Evolutionary conservation across 2,329 filamentous ascomycete genomes (phyloP).

Genomic region (Hirsutella rhossiliensis): DNA sequence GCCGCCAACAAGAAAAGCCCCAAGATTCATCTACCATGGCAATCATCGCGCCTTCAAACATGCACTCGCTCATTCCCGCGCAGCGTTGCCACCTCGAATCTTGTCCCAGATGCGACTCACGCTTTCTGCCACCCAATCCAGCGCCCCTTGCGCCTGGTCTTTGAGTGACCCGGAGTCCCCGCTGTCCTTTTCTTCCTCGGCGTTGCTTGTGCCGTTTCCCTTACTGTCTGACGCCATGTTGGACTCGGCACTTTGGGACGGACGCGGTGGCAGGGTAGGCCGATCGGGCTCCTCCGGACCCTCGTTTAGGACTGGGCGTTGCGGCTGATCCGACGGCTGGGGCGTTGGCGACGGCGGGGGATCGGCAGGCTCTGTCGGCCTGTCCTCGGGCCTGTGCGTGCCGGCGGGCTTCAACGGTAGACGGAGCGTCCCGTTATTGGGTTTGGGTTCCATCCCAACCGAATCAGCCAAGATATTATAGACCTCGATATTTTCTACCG

Average conservation of each 20-base stretch:
- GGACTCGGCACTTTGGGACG: background rate
- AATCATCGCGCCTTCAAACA: background rate
- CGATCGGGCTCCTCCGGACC: background rate
- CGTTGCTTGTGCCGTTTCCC: slow-evolving; percentile 5
- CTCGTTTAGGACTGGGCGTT: slow-evolving; percentile 2
- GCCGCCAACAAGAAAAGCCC: no score
- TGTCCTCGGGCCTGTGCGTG: slow-evolving; percentile 41
- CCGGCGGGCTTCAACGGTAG: slow-evolving; percentile 56
- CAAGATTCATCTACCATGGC: no score
- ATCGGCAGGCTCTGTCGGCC: slow-evolving; percentile 39
- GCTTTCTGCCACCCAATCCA: slow-evolving; percentile 40
- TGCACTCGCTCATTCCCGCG: background rate
- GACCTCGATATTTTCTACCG: slow-evolving; percentile 83
- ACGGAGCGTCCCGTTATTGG: slow-evolving; percentile 80
- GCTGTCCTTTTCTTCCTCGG: slow-evolving; percentile 5
- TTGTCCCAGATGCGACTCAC: slow-evolving; percentile 33
- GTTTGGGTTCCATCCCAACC: slow-evolving; percentile 55
- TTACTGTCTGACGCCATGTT: slow-evolving; percentile 1
- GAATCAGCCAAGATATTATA: slow-evolving; percentile 94
- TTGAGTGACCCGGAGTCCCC: slow-evolving; percentile 12
- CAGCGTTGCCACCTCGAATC: slow-evolving; percentile 16
- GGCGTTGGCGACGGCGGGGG: slow-evolving; percentile 22
- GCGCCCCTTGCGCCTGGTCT: slow-evolving; percentile 25
- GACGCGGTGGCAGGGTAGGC: slow-evolving; percentile 3
- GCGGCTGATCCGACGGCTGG: slow-evolving; percentile 6